phyloP scores from a whole-genome alignment of 495 filamentous ascomycete genomes.

The Penicillium flavigenum region DNA sequence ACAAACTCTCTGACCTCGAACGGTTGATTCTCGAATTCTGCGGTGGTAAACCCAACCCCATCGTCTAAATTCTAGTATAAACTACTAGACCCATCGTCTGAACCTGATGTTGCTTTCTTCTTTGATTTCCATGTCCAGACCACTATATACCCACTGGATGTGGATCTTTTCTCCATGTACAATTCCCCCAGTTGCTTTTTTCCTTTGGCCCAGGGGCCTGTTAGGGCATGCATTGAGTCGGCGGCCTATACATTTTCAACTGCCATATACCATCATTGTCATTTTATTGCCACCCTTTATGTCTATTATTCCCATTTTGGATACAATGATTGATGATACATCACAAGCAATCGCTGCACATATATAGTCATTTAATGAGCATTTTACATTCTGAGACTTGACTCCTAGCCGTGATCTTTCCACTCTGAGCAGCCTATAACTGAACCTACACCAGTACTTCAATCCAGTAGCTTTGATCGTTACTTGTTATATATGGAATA shows the following conservation, averaged over 20 bases:
- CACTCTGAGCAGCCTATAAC: neutral
- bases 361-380: neutral
- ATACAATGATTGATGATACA: slow-evolving; percentile 31
- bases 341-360: neutral
- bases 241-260: slow-evolving; percentile 12
- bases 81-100: neutral
- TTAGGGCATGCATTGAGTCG: neutral
- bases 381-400: neutral
- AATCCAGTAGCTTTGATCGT: neutral
- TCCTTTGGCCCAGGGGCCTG: neutral
- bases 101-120: slow-evolving; percentile 9
- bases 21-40: slow-evolving; percentile 65
- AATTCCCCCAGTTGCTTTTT: neutral
- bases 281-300: slow-evolving; percentile 18
- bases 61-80: neutral
- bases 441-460: neutral
- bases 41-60: slow-evolving; percentile 18
- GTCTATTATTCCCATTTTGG: slow-evolving; percentile 21
- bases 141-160: slow-evolving; percentile 22
- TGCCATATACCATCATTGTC: slow-evolving; percentile 28
- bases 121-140: slow-evolving; percentile 4
- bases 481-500: neutral
- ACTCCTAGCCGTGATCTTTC: neutral
- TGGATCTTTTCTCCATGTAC: slow-evolving; percentile 1
- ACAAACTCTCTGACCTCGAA: slow-evolving; percentile 70